phyloP scores from a whole-genome alignment of 768 basidiomycete species.

The Steccherinum ochraceum region DNA sequence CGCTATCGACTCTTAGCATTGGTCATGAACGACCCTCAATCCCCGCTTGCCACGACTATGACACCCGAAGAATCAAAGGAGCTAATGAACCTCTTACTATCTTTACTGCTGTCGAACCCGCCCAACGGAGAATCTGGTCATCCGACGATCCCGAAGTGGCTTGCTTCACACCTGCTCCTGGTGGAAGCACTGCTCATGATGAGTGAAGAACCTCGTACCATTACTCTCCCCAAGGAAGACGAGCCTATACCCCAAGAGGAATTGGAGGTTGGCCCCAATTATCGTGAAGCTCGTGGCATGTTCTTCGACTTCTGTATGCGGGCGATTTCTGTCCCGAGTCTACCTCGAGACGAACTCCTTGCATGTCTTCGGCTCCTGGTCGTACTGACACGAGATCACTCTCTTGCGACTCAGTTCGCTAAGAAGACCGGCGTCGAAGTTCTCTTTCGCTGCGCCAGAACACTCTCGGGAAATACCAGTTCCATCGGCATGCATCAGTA shows the following conservation, averaged over 20 bases:
- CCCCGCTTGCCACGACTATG: conserved; percentile 37
- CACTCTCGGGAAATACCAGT: conserved; percentile 41
- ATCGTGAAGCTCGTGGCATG: conserved; percentile 51
- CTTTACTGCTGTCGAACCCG: conserved; percentile 55
- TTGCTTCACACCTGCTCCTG: conserved; percentile 79
- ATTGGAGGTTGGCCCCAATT: conserved; percentile 53
- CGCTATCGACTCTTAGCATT: conserved; percentile 83
- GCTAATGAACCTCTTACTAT: conserved; percentile 65
- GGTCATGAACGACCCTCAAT: conserved; percentile 69
- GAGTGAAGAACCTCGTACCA: conserved; percentile 63
- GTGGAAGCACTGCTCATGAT: conserved; percentile 77
- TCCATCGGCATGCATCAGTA: conserved; percentile 69
- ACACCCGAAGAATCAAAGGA: conserved; percentile 41
- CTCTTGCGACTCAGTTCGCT: conserved; percentile 60
- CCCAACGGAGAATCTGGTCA: conserved; percentile 46
- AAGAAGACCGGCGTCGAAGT: conserved; percentile 53
- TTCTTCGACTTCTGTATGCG: conserved; percentile 75
- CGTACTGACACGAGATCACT: conserved; percentile 70
- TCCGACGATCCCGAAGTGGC: conserved; percentile 71
- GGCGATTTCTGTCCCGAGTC: conserved; percentile 54
- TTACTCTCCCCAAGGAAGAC: conserved; percentile 63
- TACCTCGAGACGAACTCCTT: conserved; percentile 77
- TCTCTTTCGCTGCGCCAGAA: conserved; percentile 64
- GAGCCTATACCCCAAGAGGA: conserved; percentile 50
- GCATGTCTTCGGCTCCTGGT: conserved; percentile 80